Percentiles rank a stretch among this genome's conserved stretches.
phyloP scores from a whole-genome alignment of 305 asterid genomes.

The Striga hermonthica region DNA sequence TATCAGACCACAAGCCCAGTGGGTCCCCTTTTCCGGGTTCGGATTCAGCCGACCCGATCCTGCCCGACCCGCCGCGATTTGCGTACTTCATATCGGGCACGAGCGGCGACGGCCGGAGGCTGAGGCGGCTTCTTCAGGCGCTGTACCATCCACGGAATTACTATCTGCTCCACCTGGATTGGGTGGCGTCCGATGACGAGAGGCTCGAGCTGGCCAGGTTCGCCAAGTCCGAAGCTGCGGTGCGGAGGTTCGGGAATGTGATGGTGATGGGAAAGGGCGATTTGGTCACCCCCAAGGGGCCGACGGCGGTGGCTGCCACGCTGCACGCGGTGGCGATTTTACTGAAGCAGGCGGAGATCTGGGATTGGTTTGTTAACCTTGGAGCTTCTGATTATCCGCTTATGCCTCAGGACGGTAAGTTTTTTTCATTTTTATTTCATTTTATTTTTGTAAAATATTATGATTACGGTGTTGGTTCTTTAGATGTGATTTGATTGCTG shows the following conservation, averaged over 20 bases:
- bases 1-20: conserved; percentile 37
- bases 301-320: conserved; percentile 72
- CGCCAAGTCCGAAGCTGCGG: conserved; percentile 49
- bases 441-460: conserved; percentile 21
- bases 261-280: conserved; percentile 77
- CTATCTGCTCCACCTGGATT: conserved; percentile 76
- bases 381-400: conserved; percentile 91
- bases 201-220: conserved; percentile 68
- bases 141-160: conserved; percentile 81
- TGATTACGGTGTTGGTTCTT: background rate
- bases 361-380: conserved; percentile 95
- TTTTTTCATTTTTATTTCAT: background rate
- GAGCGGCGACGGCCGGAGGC: conserved; percentile 47
- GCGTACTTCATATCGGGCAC: conserved; percentile 78
- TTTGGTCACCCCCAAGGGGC: conserved; percentile 74
- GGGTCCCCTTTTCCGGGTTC: conserved; percentile 30
- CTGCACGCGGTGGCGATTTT: conserved; percentile 70
- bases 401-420: conserved; percentile 89
- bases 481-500: too few relatives aligned
- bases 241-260: conserved; percentile 56
- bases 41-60: conserved; percentile 19
- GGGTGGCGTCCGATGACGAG: conserved; percentile 66
- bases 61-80: conserved; percentile 65
- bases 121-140: conserved; percentile 71
- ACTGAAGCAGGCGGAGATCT: conserved; percentile 53